These are phyloP conservation scores for Emergomyces orientalis DNA, from an alignment of 2,329 filamentous ascomycete genomes.

Conservation along the genomic window DNA sequence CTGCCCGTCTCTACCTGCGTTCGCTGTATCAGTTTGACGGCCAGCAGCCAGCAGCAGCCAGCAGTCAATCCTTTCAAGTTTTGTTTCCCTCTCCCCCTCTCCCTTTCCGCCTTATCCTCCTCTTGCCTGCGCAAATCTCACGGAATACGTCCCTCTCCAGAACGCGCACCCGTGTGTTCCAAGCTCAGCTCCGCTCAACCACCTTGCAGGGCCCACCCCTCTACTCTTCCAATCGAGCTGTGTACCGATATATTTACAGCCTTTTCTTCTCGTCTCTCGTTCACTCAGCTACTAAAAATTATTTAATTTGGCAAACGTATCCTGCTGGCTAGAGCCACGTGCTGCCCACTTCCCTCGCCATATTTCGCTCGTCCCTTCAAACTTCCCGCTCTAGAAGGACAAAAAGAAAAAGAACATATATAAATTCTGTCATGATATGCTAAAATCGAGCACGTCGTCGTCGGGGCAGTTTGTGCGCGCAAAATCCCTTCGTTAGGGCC, in stretches of 20 bases:
- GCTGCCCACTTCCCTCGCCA: neutral
- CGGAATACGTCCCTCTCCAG: neutral
- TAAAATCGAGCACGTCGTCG: conserved; percentile 1
- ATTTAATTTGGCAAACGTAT: neutral
- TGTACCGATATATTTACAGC: neutral
- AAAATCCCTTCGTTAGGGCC: neutral
- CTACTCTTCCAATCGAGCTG: neutral
- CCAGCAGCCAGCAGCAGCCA: neutral
- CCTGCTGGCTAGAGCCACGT: neutral
- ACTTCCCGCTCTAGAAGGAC: neutral
- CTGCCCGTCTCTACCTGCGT: neutral
- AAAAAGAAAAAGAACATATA: neutral
- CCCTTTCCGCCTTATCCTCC: neutral
- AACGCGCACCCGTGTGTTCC: neutral
- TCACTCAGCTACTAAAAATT: neutral
- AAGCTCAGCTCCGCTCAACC: neutral
- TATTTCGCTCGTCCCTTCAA: neutral
- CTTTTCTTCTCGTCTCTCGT: neutral
- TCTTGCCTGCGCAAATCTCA: neutral
- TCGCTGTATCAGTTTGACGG: neutral
- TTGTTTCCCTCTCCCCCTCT: neutral
- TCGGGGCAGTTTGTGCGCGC: conserved; percentile 2
- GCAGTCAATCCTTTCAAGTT: neutral
- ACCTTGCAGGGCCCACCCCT: neutral
- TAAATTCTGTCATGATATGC: neutral